Base-by-base conservation (phyloP, 1,139 yeast species). In the Suhomyces wounanorum region DNA sequence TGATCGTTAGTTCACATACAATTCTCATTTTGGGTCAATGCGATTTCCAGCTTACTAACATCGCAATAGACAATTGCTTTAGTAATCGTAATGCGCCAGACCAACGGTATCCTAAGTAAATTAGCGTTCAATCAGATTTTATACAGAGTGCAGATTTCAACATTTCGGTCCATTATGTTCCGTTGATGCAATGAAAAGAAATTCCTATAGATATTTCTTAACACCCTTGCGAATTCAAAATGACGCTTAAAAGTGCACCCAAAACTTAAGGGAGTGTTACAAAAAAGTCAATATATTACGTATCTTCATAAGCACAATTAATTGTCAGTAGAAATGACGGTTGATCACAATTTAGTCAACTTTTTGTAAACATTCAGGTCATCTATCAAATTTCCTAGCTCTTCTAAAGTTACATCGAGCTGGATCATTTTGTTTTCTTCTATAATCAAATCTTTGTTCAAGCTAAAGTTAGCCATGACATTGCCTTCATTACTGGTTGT, bases 381-480 rank as follows among this genome's bases (percentile, higher is more conserved):
- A 11, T 64, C 69, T 6, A 79, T 58, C 35, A 73, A 55, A 18
- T 54, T 54, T 21, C 70, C 66, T 35, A 81, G 56, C 54, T 80
- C 84, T 43, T 72, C 80, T 42, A 81, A 59, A 1, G 78, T 69
- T 7, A 78, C 59, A 50, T 80, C 83, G 35, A 79, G 60, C 53
- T 77, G 79, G 44, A 80, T 74, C 78, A 77, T 73, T 51, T 70
- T 71, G 30, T 72, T 75, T 48, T 78, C 83, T 47, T 77, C 79
- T 31, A 77, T 54, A 25, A 73, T 66, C 45, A 63, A 59, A 52
- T 63, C 67, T 52, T 62, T 69, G 58, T 66, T 69, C 53, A 65
- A 64, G 48, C 65, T 68, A 47, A 66, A 64, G 50, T 68, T 74
- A 42, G 69, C 62, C 43, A 64, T 62, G 23, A 64, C 58, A 28